phyloP scores from a whole-genome alignment of 768 basidiomycete genomes.

The Strobilomyces dryophilus region DNA sequence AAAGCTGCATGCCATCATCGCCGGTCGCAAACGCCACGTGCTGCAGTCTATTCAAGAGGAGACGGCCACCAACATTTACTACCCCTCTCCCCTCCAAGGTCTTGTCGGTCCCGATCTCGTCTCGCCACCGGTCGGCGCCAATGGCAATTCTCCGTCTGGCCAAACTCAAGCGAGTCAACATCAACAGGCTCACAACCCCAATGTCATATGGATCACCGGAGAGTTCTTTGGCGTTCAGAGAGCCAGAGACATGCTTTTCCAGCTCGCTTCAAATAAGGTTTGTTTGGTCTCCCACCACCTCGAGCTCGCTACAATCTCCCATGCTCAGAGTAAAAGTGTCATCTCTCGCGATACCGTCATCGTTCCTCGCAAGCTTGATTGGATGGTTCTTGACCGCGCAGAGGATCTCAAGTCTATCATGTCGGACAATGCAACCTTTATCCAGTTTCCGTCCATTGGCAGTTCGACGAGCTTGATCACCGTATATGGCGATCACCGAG shows the following conservation, averaged over 20 bases:
- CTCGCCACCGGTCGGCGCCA: conserved; percentile 33
- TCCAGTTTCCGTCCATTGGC: conserved; percentile 90
- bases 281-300: neutral
- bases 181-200: conserved; percentile 52
- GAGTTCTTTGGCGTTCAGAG: conserved; percentile 96
- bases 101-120: conserved; percentile 67
- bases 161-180: conserved; percentile 21
- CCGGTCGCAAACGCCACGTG: conserved; percentile 80
- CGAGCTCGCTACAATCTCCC: neutral
- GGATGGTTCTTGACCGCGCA: conserved; percentile 96
- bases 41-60: conserved; percentile 95
- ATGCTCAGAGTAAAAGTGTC: conserved; percentile 72
- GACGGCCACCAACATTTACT: conserved; percentile 95
- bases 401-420: conserved; percentile 91
- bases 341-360: conserved; percentile 93
- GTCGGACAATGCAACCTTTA: conserved; percentile 95
- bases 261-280: conserved; percentile 84
- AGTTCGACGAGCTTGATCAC: conserved; percentile 90
- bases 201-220: conserved; percentile 93
- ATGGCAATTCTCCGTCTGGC: conserved; percentile 31
- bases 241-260: conserved; percentile 91
- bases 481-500: conserved; percentile 89
- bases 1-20: conserved; percentile 88
- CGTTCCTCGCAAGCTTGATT: conserved; percentile 94
- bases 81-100: conserved; percentile 86